phyloP scores from a whole-genome alignment of 208 protist genomes.

The Trypanosoma grayi region DNA sequence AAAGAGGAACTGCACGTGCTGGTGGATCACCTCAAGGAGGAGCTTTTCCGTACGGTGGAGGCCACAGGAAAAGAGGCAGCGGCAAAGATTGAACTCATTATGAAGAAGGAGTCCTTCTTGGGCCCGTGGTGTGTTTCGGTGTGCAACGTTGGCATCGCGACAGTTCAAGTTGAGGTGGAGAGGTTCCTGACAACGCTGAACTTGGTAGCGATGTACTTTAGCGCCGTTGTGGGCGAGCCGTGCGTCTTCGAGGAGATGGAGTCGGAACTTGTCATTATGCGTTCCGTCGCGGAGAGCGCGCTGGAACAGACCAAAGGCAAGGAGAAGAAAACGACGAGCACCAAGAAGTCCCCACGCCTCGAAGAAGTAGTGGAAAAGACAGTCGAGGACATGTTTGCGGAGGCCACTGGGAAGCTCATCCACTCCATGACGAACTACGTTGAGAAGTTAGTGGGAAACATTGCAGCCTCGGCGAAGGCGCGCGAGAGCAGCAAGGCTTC shows the following conservation, averaged over 20 bases:
- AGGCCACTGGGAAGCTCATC: slow-evolving; percentile 41
- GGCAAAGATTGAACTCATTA: slow-evolving; percentile 49
- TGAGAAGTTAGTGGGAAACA: slow-evolving; percentile 35
- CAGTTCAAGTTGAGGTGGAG: slow-evolving; percentile 68
- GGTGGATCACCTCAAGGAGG: slow-evolving; percentile 43
- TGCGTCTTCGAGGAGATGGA: slow-evolving; percentile 63
- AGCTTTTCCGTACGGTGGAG: slow-evolving; percentile 48
- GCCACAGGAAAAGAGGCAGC: slow-evolving; percentile 32
- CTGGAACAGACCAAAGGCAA: slow-evolving; percentile 29
- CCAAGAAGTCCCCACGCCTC: slow-evolving; percentile 35
- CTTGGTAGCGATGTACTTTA: slow-evolving; percentile 73
- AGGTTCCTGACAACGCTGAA: slow-evolving; percentile 56
- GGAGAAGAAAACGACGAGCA: slow-evolving; percentile 40
- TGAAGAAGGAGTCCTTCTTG: slow-evolving; percentile 49
- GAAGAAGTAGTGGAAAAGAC: slow-evolving; percentile 49
- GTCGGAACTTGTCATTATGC: slow-evolving; percentile 33
- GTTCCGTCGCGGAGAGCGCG: slow-evolving; percentile 12
- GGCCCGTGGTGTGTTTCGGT: slow-evolving; percentile 61
- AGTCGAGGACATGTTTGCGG: slow-evolving; percentile 55
- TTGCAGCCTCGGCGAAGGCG: slow-evolving; percentile 31
- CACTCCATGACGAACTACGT: slow-evolving; percentile 29
- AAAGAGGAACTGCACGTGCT: slow-evolving; percentile 78
- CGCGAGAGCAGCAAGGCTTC: slow-evolving; percentile 34
- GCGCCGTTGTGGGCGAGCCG: slow-evolving; percentile 53
- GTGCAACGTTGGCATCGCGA: slow-evolving; percentile 47